These are phyloP conservation scores for Simmondsia chinensis DNA, from an alignment of 148 eudicot species.

Conservation along the genomic window DNA sequence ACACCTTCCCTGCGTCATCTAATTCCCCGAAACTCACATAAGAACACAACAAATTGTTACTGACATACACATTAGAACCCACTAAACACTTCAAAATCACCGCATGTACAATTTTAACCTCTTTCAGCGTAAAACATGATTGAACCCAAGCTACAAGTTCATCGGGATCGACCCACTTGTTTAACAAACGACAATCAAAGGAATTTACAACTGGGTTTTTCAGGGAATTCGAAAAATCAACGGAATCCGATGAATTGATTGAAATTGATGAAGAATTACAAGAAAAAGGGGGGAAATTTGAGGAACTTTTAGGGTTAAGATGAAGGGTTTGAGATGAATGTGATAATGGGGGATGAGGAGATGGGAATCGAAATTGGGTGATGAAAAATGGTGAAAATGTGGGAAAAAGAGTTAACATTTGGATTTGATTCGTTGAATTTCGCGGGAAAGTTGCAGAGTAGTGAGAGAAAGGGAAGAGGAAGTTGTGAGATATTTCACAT, in stretches of 20 bases:
- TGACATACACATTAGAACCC: slow-evolving; percentile 16
- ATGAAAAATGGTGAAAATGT: not conserved
- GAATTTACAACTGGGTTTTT: slow-evolving; percentile 6
- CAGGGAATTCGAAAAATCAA: slow-evolving; percentile 1
- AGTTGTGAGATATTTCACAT: too few relatives aligned
- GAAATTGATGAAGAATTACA: not conserved
- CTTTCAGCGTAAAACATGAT: slow-evolving; percentile 25
- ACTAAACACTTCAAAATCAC: slow-evolving; percentile 27
- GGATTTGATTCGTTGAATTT: too few relatives aligned
- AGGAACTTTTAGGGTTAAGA: not conserved
- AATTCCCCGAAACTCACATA: slow-evolving; percentile 36
- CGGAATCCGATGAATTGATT: not conserved
- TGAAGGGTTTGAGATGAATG: slow-evolving; percentile 2
- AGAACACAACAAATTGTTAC: slow-evolving; percentile 50
- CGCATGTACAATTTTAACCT: slow-evolving; percentile 36
- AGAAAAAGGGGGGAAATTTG: slow-evolving; percentile 1
- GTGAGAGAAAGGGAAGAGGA: too few relatives aligned
- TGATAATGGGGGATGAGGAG: too few relatives aligned
- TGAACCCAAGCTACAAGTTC: slow-evolving; percentile 29
- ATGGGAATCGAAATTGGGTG: slow-evolving; percentile 1
- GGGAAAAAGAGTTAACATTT: too few relatives aligned
- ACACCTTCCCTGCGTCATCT: slow-evolving; percentile 54
- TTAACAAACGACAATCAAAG: not conserved
- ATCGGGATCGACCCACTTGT: slow-evolving; percentile 10
- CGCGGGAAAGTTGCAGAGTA: too few relatives aligned